These are phyloP conservation scores for Vanderwaltozyma tropicalis DNA, from an alignment of 805 yeast species.

Conservation along the genomic window DNA sequence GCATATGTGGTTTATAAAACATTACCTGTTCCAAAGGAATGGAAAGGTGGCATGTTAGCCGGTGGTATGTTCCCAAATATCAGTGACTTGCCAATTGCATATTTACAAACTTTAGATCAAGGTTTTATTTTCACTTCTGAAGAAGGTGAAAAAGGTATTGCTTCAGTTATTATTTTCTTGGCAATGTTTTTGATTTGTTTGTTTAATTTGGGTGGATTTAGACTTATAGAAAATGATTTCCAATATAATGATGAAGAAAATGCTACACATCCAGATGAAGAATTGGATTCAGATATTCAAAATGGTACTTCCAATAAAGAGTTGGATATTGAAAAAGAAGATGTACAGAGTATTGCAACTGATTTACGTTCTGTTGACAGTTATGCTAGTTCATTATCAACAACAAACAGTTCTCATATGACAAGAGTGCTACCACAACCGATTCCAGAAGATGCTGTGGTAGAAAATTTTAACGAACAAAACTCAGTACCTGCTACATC, in stretches of 20 bases:
- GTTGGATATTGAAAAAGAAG: not conserved
- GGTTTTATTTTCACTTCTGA: constrained; percentile 46
- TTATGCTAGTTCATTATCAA: not conserved
- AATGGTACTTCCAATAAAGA: not conserved
- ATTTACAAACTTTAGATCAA: constrained; percentile 55
- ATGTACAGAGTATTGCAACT: too few species aligned
- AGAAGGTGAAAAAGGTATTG: constrained; percentile 67
- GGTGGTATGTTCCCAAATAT: constrained; percentile 69
- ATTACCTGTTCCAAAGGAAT: constrained; percentile 47
- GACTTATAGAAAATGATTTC: constrained; percentile 63
- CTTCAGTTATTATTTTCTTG: constrained; percentile 69
- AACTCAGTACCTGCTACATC: not conserved
- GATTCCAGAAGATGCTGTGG: constrained; percentile 1
- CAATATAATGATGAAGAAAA: constrained; percentile 21
- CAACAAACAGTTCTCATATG: not conserved
- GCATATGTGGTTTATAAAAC: constrained; percentile 28
- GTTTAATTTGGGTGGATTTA: constrained; percentile 68
- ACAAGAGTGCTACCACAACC: constrained; percentile 1
- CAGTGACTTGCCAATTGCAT: constrained; percentile 70
- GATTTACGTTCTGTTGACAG: not conserved
- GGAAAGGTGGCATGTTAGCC: constrained; percentile 62
- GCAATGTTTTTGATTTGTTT: constrained; percentile 55
- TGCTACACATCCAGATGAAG: constrained; percentile 4
- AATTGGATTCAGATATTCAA: not conserved
- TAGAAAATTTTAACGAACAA: not conserved